Evolutionary conservation across 805 yeast species (phyloP).

Genomic region (Yarrowia osloensis): DNA sequence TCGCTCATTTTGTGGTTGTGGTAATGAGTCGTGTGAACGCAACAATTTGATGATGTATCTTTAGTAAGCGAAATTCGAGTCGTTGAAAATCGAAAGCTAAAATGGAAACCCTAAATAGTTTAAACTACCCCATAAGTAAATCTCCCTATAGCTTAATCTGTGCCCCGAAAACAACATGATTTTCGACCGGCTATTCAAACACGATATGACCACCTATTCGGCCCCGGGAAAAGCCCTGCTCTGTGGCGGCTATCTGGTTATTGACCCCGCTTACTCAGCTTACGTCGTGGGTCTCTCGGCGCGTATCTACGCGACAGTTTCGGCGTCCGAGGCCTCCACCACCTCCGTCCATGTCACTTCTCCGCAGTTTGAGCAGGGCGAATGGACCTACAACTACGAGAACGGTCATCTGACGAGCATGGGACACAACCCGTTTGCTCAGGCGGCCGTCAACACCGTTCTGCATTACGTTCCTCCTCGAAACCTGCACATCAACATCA

Average conservation of each 20-base stretch:
- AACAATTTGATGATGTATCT: no score
- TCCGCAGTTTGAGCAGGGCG: conserved; percentile 73
- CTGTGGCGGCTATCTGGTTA: conserved; percentile 92
- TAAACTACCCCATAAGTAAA: background rate
- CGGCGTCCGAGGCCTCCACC: conserved; percentile 30
- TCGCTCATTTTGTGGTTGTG: background rate
- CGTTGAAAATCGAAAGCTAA: background rate
- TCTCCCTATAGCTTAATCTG: background rate
- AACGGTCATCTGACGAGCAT: conserved; percentile 31
- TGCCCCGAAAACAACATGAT: background rate
- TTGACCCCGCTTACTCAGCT: conserved; percentile 72
- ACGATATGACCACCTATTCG: conserved; percentile 57
- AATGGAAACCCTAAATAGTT: background rate
- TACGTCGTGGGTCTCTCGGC: conserved; percentile 86
- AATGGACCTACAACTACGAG: conserved; percentile 58
- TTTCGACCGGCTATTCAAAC: conserved; percentile 18
- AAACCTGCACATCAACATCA: conserved; percentile 49
- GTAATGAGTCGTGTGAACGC: background rate
- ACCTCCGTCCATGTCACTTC: conserved; percentile 55
- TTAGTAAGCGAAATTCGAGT: background rate
- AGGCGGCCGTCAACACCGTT: conserved; percentile 59
- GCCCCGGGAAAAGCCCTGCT: conserved; percentile 95
- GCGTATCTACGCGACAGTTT: conserved; percentile 77
- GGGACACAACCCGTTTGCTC: conserved; percentile 69
- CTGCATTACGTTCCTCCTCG: conserved; percentile 51